Percentiles rank a stretch among this genome's conserved stretches.
Evolutionary conservation across 306 rosid species (phyloP).

Genomic region (Luffa aegyptiaca): DNA sequence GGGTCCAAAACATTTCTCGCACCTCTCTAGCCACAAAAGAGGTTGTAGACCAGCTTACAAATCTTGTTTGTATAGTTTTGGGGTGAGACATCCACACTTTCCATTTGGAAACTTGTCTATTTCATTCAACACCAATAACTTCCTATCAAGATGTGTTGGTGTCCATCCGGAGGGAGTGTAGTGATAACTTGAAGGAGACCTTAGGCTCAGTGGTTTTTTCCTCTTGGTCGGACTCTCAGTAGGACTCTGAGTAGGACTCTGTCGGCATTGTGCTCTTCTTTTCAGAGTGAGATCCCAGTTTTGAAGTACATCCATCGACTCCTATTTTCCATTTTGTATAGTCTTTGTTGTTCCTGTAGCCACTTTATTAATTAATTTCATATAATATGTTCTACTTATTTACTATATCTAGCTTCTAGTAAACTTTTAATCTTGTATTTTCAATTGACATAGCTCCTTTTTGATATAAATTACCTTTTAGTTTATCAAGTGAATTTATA

Average conservation of each 20-base stretch:
- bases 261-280: conserved; percentile 90
- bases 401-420: neutral
- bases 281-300: conserved; percentile 68
- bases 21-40: conserved; percentile 61
- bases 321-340: neutral
- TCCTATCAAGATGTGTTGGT: conserved; percentile 42
- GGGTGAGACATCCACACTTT: conserved; percentile 76
- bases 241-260: conserved; percentile 83
- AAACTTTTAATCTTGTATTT: neutral
- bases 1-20: conserved; percentile 50
- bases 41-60: conserved; percentile 87
- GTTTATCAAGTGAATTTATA: neutral
- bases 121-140: conserved; percentile 25
- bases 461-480: neutral
- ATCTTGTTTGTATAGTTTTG: conserved; percentile 77
- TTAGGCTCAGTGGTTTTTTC: conserved; percentile 91
- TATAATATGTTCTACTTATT: neutral
- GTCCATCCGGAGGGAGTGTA: conserved; percentile 73
- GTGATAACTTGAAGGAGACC: conserved; percentile 68
- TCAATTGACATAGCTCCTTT: neutral
- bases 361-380: neutral
- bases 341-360: neutral
- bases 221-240: no score
- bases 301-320: neutral
- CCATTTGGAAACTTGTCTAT: no score